Conservation (phyloP, 1,284 basidiomycete genomes). For the Melampsora abietis-canadensis region DNA sequence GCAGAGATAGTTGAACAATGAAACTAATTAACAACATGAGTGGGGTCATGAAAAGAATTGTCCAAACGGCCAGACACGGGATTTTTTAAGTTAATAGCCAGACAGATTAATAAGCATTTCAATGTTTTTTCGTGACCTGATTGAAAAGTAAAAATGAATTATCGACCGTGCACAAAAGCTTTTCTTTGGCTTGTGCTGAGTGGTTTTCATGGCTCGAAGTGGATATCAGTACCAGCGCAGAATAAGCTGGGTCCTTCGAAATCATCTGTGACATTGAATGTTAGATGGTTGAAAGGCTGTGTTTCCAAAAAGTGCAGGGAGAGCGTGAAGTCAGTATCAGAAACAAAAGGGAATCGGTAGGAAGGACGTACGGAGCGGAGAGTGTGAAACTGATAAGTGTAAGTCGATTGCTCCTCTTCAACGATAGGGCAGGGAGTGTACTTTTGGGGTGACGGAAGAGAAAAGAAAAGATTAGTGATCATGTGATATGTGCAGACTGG, state of each 20-base stretch:
- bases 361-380: conserved; percentile 13
- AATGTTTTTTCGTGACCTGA: too few relatives aligned
- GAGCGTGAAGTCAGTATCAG: background rate
- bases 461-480: background rate
- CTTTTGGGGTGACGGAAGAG: background rate
- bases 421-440: conserved; percentile 36
- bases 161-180: too few relatives aligned
- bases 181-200: too few relatives aligned
- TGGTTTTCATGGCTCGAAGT: background rate
- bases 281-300: conserved; percentile 34
- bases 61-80: too few relatives aligned
- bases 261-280: conserved; percentile 27
- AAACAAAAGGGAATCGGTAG: too few relatives aligned
- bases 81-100: too few relatives aligned
- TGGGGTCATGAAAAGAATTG: too few relatives aligned
- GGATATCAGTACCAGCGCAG: conserved; percentile 18
- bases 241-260: conserved; percentile 38
- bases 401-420: conserved; percentile 11
- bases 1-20: too few relatives aligned
- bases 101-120: too few relatives aligned
- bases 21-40: too few relatives aligned
- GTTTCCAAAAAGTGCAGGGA: background rate
- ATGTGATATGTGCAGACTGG: background rate
- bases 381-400: conserved; percentile 36
- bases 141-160: too few relatives aligned